Evolutionary conservation across 495 filamentous ascomycete species (phyloP), one percentile per base, ranked within the genome.

Genomic region (Penicillium bovifimosum): DNA sequence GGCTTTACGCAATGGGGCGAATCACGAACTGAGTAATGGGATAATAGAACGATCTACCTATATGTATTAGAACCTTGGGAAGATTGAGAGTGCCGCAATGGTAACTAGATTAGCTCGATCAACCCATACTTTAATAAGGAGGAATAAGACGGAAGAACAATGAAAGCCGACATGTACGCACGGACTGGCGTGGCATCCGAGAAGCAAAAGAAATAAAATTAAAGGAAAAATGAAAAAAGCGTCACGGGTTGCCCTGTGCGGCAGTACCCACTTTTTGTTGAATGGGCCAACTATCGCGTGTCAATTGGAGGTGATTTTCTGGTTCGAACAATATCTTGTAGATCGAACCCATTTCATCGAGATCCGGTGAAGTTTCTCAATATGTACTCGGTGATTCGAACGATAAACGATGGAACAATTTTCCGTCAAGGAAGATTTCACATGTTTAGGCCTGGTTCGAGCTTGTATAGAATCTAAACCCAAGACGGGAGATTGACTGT

Each of bases 151-250:
- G 2, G 8, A 44, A 11, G 9, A 27, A 24, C 20, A 24, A 24
- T 7, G 17, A 49, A 11, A 14, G 14, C 10, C 6, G 31, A 47
- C 9, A 35, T n/a, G 20, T 14, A 38, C 27, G 46, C 51, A 53
- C 51, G 51, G 51, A 35, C 51, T 53, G 18, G 47, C 47, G 47
- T 50, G 41, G 36, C 47, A 26, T 40, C 32, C 28, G 13, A 35
- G 6, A 24, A 24, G 24, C 24, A 24, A 24, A 40, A 26, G 1
- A 13, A 39, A 39, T 6, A 38, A 17, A 14, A 24, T 2, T 24
- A 36, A 3, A 26, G 8, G 9, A 27, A 9, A 14, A 7, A 27
- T 20, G 1, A 20, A 24, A 11, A 24, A n/a, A 40, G 27, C 14
- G 24, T 13, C 24, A 42, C 24, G 40, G 40, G 20, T 42, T 42